Evolutionary conservation across 768 basidiomycete species (phyloP), one percentile per base, ranked within the genome.

Genomic region (Collybia nuda): DNA sequence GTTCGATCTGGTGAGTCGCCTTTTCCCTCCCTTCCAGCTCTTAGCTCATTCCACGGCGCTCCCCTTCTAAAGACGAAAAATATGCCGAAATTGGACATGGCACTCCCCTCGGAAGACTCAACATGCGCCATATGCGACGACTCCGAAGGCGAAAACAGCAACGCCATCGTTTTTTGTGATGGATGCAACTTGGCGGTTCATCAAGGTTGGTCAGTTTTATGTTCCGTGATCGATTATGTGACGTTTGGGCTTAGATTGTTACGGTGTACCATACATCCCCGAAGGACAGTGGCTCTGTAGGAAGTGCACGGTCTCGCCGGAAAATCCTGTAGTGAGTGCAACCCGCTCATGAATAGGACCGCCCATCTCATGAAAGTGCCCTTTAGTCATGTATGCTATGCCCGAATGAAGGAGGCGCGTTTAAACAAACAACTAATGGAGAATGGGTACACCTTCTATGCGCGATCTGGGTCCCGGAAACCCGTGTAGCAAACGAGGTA

Each of bases 131-230:
- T 99, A 38, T 99, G 97, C 62, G 97, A 99, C 62, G 97, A 99
- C 62, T 91, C 93, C 2, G 97, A 99, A 61, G 96, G 94, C 47
- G 97, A 99, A 74, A 97, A 98, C 63, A 93, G 90, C 51, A 99
- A 98, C 66, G 97, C 94, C 6, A 99, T 98, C 59, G 95, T 99
- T 5, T 99, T 99, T 62, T 99, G 97, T 65, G 97, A 99, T 64
- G 97, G 96, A 0, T 99, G 97, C 67, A 98, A 98, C 67, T 73
- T 99, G 22, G 97, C 97, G 8, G 97, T 99, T n/a, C 97, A 99
- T 73, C 97, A 99, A 80, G 95, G 95, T 90, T 52, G 47, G 79
- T 3, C 12, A 24, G 18, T n/a, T 32, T 15, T 32, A 9, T 43
- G 12, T 12, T 28, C 14, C 14, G 3, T 15, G 41, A 45, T 46